Base-by-base conservation (phyloP, 306 rosid genomes). In the Medicago lupulina region DNA sequence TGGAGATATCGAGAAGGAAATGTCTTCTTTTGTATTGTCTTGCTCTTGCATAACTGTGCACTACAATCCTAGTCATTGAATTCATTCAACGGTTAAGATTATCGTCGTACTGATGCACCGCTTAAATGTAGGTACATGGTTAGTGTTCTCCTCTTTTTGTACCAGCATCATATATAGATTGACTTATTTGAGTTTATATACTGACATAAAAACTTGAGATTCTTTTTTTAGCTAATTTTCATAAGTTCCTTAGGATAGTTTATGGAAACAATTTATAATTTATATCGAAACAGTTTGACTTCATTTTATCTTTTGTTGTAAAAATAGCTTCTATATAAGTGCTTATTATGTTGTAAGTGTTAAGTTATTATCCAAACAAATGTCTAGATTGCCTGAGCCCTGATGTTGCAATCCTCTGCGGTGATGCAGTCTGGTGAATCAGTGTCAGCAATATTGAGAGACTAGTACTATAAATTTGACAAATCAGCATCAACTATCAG, bases 1-100 rank as follows among this genome's bases (percentile, higher is more conserved):
- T 34, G 88, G 86, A 85, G 85, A 75, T 70, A 59, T 44, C 86
- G 54, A 81, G 79, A 39, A 69, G 38, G 79, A 73, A 72, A 23
- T 19, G 53, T 63, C 59, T 4, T 36, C n/a, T 47, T 47, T 68
- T 31, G 11, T 44, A 25, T 55, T 55, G 75, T 19, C 71, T 70
- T n/a, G 18, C 60, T 50, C 77, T 75, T 60, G 11, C 51, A 61
- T 61, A 31, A 61, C 13, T 61, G 67, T 25, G 40, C 65, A 25
- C 40, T 59, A 31, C 38, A 28, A 16, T 49, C 17, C 9, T n/a
- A 23, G 39, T 12, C 39, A 23, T 58, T 23, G 64, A 28, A 23
- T 59, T 59, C 17, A 13, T 59, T 59, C 17, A 25, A 59, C n/a
- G 65, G 65, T 59, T 25, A 13, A 59, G 40, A 59, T 59, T 23